These are phyloP conservation scores for Gossypium davidsonii DNA, from an alignment of 441 rosid species.

Conservation along the genomic window DNA sequence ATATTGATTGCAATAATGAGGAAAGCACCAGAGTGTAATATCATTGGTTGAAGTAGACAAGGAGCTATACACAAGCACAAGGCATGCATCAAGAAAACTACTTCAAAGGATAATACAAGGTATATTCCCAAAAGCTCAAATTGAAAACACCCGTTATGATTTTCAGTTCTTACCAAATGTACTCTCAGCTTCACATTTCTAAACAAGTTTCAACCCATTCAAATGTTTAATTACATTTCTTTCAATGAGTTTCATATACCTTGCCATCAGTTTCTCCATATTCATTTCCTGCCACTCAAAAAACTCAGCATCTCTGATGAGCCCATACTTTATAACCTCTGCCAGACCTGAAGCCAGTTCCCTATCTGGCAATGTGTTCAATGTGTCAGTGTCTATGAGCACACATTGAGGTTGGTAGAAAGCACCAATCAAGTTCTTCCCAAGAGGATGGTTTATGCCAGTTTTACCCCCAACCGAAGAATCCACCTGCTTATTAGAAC, in stretches of 20 bases:
- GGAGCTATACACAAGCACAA: not conserved
- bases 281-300: constrained; percentile 96
- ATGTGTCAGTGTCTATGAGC: constrained; percentile 76
- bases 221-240: not conserved
- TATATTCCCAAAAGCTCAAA: not conserved
- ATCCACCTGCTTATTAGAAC: constrained; percentile 53
- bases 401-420: constrained; percentile 98
- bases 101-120: not conserved
- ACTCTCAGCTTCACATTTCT: constrained; percentile 6
- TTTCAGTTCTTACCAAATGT: not conserved
- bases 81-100: not conserved
- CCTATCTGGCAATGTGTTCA: constrained; percentile 79
- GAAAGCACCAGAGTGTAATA: not conserved
- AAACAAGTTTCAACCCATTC: not conserved
- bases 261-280: constrained; percentile 61
- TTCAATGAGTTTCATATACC: constrained; percentile 34
- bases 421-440: constrained; percentile 96
- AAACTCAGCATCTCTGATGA: constrained; percentile 82
- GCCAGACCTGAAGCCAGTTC: constrained; percentile 92
- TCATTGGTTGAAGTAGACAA: not conserved
- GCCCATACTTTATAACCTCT: constrained; percentile 92
- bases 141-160: not conserved
- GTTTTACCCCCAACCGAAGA: constrained; percentile 99
- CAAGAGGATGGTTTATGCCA: constrained; percentile 85
- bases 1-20: not conserved